Base-by-base conservation (phyloP, 1,284 basidiomycete species). In the Singerocomus inundabilis region DNA sequence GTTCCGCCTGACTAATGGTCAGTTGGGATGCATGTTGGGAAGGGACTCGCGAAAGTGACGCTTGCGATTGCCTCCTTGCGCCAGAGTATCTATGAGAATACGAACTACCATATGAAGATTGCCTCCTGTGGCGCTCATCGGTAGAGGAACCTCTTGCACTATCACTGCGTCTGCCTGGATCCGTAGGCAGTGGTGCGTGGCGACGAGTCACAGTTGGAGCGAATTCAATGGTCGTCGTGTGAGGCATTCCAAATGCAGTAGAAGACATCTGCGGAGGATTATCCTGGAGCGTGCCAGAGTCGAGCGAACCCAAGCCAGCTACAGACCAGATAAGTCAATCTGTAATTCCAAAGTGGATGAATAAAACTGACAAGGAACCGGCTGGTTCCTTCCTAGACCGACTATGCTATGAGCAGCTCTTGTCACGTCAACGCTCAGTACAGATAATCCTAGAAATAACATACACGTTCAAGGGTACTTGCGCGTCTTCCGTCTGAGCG, bases 211-310 rank as follows among this genome's bases (percentile, higher is more conserved):
- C 46, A 8, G 36, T 51, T 13, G 66, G 61, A 8, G 71, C 71
- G 46, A 77, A 76, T 53, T 86, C 84, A 24, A 86, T 70, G 0
- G 82, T 85, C 51, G 80, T 77, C 13, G 79, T 78, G 4, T 77
- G 76, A 40, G 68, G 69, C 36, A 70, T 71, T 56, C 57, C 53
- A 28, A 52, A 30, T n/a, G 35, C 33, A 13, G 44, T 36, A 16
- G 44, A 26, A 28, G 48, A 40, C 7, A 7, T 11, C 4, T 39
- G 55, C 30, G 45, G 54, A 29, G 34, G 38, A 46, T 24, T 37
- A 35, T n/a, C 32, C 31, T 53, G 49, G 25, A 70, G 52, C 2
- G 69, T 72, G 29, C 67, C 70, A 39, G 66, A 70, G 48, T 72
- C 65, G 25, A 66, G 64, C 33, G 70, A 61, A 37, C 59, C 61